These are phyloP conservation scores for Nakaseomyces uthaithaninus DNA, from an alignment of 1,139 yeast genomes.

Conservation along the genomic window DNA sequence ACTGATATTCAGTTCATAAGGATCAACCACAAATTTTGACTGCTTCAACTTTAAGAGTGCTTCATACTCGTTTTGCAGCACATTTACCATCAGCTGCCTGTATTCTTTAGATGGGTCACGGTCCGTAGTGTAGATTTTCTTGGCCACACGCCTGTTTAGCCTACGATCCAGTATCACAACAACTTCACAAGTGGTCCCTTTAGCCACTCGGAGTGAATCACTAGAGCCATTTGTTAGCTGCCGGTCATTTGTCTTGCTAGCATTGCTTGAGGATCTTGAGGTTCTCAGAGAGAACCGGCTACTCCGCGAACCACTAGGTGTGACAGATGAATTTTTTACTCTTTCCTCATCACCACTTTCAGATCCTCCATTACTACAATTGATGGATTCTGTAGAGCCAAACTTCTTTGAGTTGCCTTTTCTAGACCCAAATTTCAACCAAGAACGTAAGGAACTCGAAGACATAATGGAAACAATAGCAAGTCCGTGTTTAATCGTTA, in stretches of 20 bases:
- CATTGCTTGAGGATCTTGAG: neutral
- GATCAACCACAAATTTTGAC: slow-evolving; percentile 7
- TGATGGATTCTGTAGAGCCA: neutral
- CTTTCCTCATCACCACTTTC: too few relatives aligned
- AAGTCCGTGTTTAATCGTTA: too few relatives aligned
- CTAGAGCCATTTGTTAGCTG: neutral
- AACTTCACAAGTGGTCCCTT: slow-evolving; percentile 3
- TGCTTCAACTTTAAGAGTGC: neutral
- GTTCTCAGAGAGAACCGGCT: neutral
- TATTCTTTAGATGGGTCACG: slow-evolving; percentile 5
- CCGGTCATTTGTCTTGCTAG: neutral
- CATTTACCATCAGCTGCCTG: slow-evolving; percentile 2
- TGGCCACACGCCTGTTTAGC: neutral
- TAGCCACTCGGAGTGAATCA: neutral
- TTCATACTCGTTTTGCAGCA: slow-evolving; percentile 1
- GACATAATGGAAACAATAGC: too few relatives aligned
- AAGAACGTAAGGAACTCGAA: too few relatives aligned
- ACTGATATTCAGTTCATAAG: slow-evolving; percentile 4
- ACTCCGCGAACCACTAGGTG: neutral
- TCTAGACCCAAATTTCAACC: too few relatives aligned
- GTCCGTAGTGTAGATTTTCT: slow-evolving; percentile 4
- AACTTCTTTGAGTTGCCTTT: too few relatives aligned
- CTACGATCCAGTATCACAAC: neutral
- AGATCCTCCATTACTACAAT: too few relatives aligned
- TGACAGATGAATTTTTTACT: neutral